Conservation (phyloP, 345 rosid genomes). For the Melaleuca alternifolia region DNA sequence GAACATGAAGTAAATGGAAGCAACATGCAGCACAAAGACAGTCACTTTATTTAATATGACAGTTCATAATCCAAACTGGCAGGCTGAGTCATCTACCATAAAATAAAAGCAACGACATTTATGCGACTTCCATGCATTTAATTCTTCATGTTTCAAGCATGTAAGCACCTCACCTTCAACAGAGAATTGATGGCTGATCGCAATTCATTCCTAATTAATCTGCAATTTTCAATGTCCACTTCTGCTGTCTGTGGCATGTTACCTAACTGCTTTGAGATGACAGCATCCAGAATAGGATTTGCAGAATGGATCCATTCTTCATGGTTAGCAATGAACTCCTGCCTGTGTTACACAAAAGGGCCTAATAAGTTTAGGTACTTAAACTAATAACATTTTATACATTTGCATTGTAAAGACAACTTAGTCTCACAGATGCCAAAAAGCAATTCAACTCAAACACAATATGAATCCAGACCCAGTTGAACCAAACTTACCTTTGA, state of each 20-base stretch:
- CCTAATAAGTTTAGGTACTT: not conserved
- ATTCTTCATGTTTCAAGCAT: not conserved
- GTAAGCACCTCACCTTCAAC: slow-evolving; percentile 53
- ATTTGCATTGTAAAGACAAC: not conserved
- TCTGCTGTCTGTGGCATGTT: slow-evolving; percentile 31
- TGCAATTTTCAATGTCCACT: slow-evolving; percentile 53
- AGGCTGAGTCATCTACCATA: not conserved
- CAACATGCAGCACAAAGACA: not conserved
- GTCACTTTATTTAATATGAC: not conserved
- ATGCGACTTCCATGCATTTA: not conserved
- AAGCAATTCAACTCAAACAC: not conserved
- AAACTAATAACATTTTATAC: not conserved
- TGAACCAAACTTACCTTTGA: slow-evolving; percentile 43
- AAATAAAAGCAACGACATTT: not conserved
- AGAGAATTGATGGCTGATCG: slow-evolving; percentile 62
- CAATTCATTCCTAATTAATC: slow-evolving; percentile 57
- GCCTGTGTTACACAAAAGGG: slow-evolving; percentile 29
- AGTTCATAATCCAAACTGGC: not conserved
- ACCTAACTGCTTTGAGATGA: slow-evolving; percentile 32
- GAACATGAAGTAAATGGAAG: not conserved
- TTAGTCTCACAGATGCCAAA: not conserved
- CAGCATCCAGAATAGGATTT: slow-evolving; percentile 63
- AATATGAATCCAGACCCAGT: not conserved
- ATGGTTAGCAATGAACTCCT: slow-evolving; percentile 61
- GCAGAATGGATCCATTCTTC: slow-evolving; percentile 61